phyloP scores from a whole-genome alignment of 177 flowering plant genomes.

The Vitis hybrid region DNA sequence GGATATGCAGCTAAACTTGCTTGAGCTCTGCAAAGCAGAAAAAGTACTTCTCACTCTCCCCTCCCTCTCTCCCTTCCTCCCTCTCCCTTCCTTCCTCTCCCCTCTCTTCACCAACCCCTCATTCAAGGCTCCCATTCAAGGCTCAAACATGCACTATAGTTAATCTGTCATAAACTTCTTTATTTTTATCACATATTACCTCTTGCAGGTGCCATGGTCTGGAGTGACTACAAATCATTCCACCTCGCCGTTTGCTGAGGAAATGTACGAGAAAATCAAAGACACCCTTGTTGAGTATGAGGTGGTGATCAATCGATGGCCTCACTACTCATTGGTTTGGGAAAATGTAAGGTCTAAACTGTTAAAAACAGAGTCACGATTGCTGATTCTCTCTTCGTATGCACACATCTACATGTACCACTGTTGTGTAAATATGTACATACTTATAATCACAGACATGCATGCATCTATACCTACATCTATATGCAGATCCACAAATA shows the following conservation, averaged over 20 bases:
- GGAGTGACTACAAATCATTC: slow-evolving; percentile 75
- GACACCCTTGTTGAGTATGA: slow-evolving; percentile 66
- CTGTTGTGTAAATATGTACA: neutral
- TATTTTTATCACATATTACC: neutral
- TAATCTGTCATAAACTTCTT: neutral
- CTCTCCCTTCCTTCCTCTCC: too few species aligned
- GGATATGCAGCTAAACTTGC: slow-evolving; percentile 75
- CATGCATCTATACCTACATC: neutral
- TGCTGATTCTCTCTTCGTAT: neutral
- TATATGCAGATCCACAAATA: neutral
- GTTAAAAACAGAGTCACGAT: too few species aligned
- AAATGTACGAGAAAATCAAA: slow-evolving; percentile 71
- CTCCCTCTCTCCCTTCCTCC: too few species aligned
- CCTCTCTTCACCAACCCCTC: too few species aligned
- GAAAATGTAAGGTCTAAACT: slow-evolving; percentile 63
- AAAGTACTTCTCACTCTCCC: slow-evolving; percentile 45
- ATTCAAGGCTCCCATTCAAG: too few species aligned
- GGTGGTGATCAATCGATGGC: slow-evolving; percentile 84
- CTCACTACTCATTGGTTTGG: slow-evolving; percentile 71
- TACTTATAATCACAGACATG: too few species aligned
- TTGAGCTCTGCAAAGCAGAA: slow-evolving; percentile 90
- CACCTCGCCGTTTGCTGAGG: slow-evolving; percentile 89
- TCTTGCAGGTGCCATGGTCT: slow-evolving; percentile 73
- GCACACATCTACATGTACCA: neutral
- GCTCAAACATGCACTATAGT: neutral